Conservation (phyloP, 2,329 filamentous ascomycete genomes). For the Aspergillus fischeri region DNA sequence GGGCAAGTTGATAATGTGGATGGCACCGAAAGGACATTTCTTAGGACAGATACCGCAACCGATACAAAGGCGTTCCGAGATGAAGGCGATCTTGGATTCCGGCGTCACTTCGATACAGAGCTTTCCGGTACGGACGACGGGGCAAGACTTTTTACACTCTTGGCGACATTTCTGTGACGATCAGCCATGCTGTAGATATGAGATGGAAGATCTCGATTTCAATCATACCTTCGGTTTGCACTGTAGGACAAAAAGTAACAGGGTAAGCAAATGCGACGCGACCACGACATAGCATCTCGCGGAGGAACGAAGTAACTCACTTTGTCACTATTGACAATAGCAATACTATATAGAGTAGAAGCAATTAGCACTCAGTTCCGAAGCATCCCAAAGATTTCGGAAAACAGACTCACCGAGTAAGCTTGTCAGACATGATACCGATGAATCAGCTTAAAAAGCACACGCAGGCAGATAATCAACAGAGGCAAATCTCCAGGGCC, state of each 20-base stretch:
- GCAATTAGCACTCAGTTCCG: constrained; percentile 10
- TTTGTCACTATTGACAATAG: constrained; percentile 98
- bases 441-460: constrained; percentile 13
- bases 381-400: neutral
- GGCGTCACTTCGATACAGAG: constrained; percentile 91
- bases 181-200: constrained; percentile 16
- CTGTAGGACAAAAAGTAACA: constrained; percentile 44
- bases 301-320: constrained; percentile 47
- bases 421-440: constrained; percentile 78
- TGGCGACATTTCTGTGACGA: constrained; percentile 82
- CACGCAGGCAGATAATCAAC: constrained; percentile 3
- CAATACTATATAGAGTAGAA: constrained; percentile 63
- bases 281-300: constrained; percentile 38
- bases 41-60: constrained; percentile 99
- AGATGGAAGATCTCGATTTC: neutral
- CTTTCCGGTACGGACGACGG: constrained; percentile 95
- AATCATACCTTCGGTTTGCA: constrained; percentile 76
- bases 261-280: constrained; percentile 36
- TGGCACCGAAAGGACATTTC: constrained; percentile 97
- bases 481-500: neutral
- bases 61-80: constrained; percentile 92
- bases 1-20: constrained; percentile 99
- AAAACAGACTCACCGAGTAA: constrained; percentile 70
- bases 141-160: constrained; percentile 98
- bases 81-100: constrained; percentile 92